Conservation (phyloP, 2,329 filamentous ascomycete species). For the Didymella pinodella region DNA sequence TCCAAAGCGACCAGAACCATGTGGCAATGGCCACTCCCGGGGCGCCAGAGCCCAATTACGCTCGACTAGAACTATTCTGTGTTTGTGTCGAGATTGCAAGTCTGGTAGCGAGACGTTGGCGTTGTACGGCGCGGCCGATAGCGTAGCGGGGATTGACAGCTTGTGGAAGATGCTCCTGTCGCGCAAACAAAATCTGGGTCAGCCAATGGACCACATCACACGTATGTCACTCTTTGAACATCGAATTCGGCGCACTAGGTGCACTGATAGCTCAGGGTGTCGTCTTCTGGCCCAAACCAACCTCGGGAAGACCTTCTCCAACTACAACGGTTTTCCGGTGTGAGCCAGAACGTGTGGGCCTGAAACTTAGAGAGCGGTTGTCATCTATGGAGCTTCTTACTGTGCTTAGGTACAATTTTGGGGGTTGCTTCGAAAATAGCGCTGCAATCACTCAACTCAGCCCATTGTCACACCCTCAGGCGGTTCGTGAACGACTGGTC, state of each 20-base stretch:
- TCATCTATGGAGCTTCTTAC: not conserved
- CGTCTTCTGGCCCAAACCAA: not conserved
- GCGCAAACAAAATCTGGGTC: constrained; percentile 5
- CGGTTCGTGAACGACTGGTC: constrained; percentile 47
- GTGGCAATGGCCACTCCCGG: constrained; percentile 8
- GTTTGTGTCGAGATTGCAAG: constrained; percentile 6
- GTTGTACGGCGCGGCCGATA: constrained; percentile 46
- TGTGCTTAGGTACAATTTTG: not conserved
- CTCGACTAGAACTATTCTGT: constrained; percentile 10
- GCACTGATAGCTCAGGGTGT: not conserved
- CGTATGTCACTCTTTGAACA: constrained; percentile 5
- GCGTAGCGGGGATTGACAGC: constrained; percentile 28
- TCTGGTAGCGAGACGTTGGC: constrained; percentile 44
- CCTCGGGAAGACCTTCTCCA: not conserved
- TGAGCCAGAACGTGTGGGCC: not conserved
- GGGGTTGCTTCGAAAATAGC: constrained; percentile 28
- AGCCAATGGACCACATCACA: not conserved
- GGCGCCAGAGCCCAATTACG: not conserved
- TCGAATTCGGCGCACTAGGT: not conserved
- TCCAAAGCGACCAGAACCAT: constrained; percentile 4
- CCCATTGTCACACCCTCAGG: constrained; percentile 40
- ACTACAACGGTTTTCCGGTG: not conserved
- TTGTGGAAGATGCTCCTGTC: constrained; percentile 14
- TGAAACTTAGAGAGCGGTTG: not conserved
- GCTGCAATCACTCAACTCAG: constrained; percentile 33